Evolutionary conservation across 305 asterid species (phyloP).

Genomic region (Coffea humblotiana): DNA sequence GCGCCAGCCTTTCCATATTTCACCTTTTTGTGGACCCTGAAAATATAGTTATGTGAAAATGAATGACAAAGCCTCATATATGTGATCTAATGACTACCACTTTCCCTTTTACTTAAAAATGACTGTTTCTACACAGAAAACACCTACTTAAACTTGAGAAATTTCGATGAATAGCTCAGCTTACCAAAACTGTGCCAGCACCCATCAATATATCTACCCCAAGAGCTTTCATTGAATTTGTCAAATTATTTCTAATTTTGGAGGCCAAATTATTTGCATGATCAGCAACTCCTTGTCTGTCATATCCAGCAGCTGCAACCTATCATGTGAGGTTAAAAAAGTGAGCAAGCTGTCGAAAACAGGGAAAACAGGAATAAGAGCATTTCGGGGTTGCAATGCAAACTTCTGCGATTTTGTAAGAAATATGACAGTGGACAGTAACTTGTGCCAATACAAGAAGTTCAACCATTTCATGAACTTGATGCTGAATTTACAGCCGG

Average conservation of each 20-base stretch:
- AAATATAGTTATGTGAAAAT: slow-evolving; percentile 9
- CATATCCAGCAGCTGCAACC: slow-evolving; percentile 97
- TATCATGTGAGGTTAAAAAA: slow-evolving; percentile 13
- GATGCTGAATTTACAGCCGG: background rate
- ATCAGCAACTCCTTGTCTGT: slow-evolving; percentile 94
- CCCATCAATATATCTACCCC: slow-evolving; percentile 98
- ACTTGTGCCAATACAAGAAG: background rate
- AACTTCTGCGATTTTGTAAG: background rate
- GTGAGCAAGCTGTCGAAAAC: background rate
- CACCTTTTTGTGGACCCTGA: slow-evolving; percentile 97
- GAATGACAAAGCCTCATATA: slow-evolving; percentile 21
- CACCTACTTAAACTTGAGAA: background rate
- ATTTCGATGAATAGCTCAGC: slow-evolving; percentile 23
- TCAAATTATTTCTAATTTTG: slow-evolving; percentile 83
- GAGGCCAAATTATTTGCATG: slow-evolving; percentile 96
- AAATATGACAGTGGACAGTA: background rate
- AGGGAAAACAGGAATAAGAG: background rate
- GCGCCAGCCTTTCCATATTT: slow-evolving; percentile 68
- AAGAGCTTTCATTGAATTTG: slow-evolving; percentile 87
- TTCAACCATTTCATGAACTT: background rate
- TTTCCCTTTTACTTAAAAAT: background rate
- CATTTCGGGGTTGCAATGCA: background rate
- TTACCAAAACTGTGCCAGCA: slow-evolving; percentile 77
- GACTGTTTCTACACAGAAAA: background rate
- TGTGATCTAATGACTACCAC: background rate